Percentiles rank a stretch among this genome's conserved stretches.
Evolutionary conservation across 495 filamentous ascomycete species (phyloP).

Genomic region (Tuber magnatum): DNA sequence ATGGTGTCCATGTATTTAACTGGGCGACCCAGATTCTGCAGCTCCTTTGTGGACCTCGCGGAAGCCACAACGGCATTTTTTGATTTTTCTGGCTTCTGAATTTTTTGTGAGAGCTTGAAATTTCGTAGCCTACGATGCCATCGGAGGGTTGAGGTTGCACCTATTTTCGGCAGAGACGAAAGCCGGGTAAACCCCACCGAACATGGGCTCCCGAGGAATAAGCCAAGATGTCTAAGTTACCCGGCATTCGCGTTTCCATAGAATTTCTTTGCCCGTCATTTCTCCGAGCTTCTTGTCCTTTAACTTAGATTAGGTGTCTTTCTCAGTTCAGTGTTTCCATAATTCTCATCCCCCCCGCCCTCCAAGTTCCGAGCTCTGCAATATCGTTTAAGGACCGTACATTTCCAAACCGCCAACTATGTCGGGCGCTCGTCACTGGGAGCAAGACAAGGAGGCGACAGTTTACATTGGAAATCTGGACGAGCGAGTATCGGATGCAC

Average conservation of each 20-base stretch:
- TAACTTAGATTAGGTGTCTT: neutral
- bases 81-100: neutral
- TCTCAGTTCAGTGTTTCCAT: neutral
- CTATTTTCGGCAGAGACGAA: neutral
- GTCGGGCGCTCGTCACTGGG: conserved; percentile 53
- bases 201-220: neutral
- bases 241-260: neutral
- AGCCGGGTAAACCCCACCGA: neutral
- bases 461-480: conserved; percentile 98
- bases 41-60: neutral
- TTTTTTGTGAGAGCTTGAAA: neutral
- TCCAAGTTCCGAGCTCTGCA: neutral
- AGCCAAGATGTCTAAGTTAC: neutral
- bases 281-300: neutral
- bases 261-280: neutral
- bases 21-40: neutral
- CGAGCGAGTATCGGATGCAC: conserved; percentile 81
- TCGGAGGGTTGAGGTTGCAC: neutral
- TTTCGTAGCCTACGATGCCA: neutral
- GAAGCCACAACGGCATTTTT: neutral
- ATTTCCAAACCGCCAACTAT: conserved; percentile 16
- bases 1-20: neutral
- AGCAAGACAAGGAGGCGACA: conserved; percentile 97
- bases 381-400: neutral
- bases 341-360: neutral